Base-by-base conservation (phyloP, 352 stramenopile genomes). In the Phytophthora cactorum region DNA sequence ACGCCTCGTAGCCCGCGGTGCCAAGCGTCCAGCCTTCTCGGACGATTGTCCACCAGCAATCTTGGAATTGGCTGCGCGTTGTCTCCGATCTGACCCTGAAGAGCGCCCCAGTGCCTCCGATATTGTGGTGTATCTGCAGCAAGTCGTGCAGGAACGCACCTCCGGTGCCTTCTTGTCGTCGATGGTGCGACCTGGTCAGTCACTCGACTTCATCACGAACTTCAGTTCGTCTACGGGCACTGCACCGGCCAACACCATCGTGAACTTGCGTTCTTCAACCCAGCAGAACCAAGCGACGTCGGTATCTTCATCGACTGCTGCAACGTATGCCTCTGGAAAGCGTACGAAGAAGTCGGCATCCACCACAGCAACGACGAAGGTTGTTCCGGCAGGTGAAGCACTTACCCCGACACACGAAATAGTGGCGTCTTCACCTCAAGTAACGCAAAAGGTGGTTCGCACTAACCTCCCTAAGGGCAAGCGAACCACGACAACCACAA, bases 61-160 rank as follows among this genome's bases (percentile, higher is more conserved):
- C 29, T 66, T 88, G 14, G 71, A 88, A 15, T 55, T 92, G 5
- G 82, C 82, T 12, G 58, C 75, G 0, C 61, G 61, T 3, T 92
- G 84, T 52, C 69, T 91, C 3, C 57, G 78, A 9, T 52, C 84
- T 10, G 77, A 92, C n/a, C 82, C 84, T 3, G 46, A 66, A 51
- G 61, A 89, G 41, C 84, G 84, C 6, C 84, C 84, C 6, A 89
- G 74, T 9, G 81, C 84, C 1, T 70, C 77, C 2, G 74, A 89
- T 22, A 79, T 90, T 44, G 79, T 82, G 27, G 70, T 74, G n/a
- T 72, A 79, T 22, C 52, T 92, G 32, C 79, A 89, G 45, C 70
- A 82, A 31, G 58, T 88, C 12, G 52, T 81, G 5, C 67, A 70
- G 7, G 55, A 70, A 2, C 66, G 70, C 31, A 63, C 25, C 17